phyloP scores from a whole-genome alignment of 306 rosid genomes.

The Quercus aquifolioides region DNA sequence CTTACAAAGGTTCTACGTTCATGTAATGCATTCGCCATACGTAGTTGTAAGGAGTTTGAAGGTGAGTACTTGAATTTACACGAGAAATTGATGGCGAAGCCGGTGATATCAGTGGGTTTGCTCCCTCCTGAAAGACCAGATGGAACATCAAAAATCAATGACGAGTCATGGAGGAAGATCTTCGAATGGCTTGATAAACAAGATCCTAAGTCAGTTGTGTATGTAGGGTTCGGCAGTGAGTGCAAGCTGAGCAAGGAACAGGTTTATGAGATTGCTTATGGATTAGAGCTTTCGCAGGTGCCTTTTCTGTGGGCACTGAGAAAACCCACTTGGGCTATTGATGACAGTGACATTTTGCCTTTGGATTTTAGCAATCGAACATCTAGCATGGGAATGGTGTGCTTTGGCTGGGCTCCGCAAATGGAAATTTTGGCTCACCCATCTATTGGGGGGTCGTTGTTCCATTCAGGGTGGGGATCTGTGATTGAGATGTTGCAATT shows the following conservation, averaged over 20 bases:
- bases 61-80: conserved; percentile 25
- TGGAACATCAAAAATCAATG: not conserved
- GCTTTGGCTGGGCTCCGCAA: conserved; percentile 40
- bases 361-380: conserved; percentile 25
- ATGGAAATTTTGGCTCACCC: conserved; percentile 34
- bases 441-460: conserved; percentile 41
- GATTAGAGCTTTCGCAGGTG: conserved; percentile 39
- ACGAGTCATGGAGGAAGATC: not conserved
- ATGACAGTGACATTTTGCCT: conserved; percentile 27
- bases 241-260: conserved; percentile 34
- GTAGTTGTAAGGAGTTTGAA: conserved; percentile 29
- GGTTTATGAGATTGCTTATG: conserved; percentile 40
- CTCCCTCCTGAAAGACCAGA: conserved; percentile 26
- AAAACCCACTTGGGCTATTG: conserved; percentile 23
- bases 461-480: conserved; percentile 51
- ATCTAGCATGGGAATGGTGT: conserved; percentile 22
- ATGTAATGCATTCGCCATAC: conserved; percentile 12
- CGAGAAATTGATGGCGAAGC: conserved; percentile 15
- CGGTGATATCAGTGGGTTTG: conserved; percentile 42
- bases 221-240: conserved; percentile 50
- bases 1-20: not conserved
- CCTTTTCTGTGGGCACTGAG: conserved; percentile 44
- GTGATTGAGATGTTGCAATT: conserved; percentile 37
- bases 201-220: conserved; percentile 30
- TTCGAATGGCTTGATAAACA: conserved; percentile 46